Conservation (phyloP, 352 stramenopile species). For the Elongisporangium anandrum region DNA sequence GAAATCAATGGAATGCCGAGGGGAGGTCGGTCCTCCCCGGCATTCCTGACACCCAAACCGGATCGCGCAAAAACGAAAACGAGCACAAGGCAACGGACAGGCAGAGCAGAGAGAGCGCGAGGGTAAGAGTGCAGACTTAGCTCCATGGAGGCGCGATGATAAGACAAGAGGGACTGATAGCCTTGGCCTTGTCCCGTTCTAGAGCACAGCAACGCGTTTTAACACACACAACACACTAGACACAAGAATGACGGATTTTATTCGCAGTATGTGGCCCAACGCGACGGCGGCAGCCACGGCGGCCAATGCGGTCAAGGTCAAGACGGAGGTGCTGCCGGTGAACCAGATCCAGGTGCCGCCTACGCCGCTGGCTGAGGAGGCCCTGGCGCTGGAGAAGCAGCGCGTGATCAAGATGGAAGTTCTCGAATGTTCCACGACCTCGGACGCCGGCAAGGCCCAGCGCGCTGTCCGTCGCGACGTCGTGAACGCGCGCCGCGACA, state of each 20-base stretch:
- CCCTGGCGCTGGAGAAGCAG: conserved; percentile 31
- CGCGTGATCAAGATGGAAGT: conserved; percentile 59
- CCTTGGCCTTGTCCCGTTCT: not conserved
- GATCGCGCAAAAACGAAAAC: not conserved
- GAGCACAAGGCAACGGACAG: not conserved
- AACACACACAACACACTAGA: conserved; percentile 4
- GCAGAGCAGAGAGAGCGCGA: not conserved
- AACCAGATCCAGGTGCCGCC: conserved; percentile 60
- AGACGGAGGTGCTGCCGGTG: conserved; percentile 41
- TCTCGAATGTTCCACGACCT: conserved; percentile 2
- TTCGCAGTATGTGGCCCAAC: conserved; percentile 69
- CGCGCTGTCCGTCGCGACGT: conserved; percentile 52
- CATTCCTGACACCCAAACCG: not conserved
- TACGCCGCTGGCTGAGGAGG: conserved; percentile 11
- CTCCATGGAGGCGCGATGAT: not conserved
- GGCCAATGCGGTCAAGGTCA: conserved; percentile 9
- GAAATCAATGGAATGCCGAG: not conserved
- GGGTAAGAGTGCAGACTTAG: not conserved
- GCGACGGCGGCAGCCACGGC: conserved; percentile 8
- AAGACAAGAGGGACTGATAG: not conserved
- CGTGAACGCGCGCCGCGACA: conserved; percentile 71
- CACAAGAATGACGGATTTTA: conserved; percentile 69
- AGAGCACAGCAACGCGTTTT: not conserved
- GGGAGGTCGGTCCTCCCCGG: not conserved
- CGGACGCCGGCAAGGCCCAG: conserved; percentile 51